Conservation (phyloP, 257 asterid genomes). For the Fraxinus excelsior region DNA sequence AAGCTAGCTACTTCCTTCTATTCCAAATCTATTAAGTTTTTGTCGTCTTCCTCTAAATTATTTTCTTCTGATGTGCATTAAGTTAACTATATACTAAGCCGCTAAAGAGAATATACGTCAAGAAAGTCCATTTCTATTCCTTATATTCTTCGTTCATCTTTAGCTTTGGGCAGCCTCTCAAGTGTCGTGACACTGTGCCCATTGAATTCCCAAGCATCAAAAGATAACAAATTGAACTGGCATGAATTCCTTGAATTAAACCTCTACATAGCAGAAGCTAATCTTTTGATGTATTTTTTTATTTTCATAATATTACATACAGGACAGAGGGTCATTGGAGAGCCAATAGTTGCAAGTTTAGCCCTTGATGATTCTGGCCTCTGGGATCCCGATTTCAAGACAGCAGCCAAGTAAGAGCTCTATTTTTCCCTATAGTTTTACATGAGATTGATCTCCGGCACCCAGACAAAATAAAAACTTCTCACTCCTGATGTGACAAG, state of each 20-base stretch:
- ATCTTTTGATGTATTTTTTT: not conserved
- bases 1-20: not conserved
- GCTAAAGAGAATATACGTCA: not conserved
- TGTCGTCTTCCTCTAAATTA: too few relatives aligned
- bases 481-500: too few relatives aligned
- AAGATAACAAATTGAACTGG: not conserved
- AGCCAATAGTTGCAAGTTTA: slow-evolving; percentile 89
- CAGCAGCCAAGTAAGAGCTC: slow-evolving; percentile 77
- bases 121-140: not conserved
- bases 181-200: not conserved
- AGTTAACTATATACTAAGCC: not conserved
- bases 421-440: slow-evolving; percentile 23
- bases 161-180: not conserved
- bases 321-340: slow-evolving; percentile 97
- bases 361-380: slow-evolving; percentile 80
- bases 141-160: not conserved
- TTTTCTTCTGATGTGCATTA: not conserved
- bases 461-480: too few relatives aligned
- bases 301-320: slow-evolving; percentile 23
- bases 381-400: slow-evolving; percentile 84
- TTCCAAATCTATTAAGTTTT: not conserved
- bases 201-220: not conserved
- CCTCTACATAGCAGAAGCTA: not conserved
- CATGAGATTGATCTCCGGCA: not conserved
- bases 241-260: not conserved